A percentile compares a stretch with the other conserved stretches of the same genome.
Evolutionary conservation across 345 rosid genomes (phyloP).

Genomic region (Toxicodendron radicans): DNA sequence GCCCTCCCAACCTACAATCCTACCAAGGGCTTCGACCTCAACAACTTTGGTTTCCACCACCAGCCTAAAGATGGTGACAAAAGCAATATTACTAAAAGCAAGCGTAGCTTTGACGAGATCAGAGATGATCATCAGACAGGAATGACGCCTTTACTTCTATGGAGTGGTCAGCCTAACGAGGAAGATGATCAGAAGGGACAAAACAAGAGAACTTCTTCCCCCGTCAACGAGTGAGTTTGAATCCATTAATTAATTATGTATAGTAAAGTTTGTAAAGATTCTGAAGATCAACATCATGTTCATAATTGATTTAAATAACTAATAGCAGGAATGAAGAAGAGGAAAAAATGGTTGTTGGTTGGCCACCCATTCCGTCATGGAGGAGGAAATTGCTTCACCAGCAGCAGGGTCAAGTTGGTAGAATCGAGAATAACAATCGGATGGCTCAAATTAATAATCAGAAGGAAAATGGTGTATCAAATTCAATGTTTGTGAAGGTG

Average conservation of each 20-base stretch:
- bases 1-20: constrained; percentile 34
- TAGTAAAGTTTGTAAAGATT: neutral
- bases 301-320: neutral
- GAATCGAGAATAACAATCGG: constrained; percentile 11
- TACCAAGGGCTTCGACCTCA: constrained; percentile 21
- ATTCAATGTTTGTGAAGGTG: constrained; percentile 61
- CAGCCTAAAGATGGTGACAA: neutral
- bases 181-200: constrained; percentile 42
- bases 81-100: constrained; percentile 14
- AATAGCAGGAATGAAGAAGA: constrained; percentile 26
- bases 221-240: constrained; percentile 38
- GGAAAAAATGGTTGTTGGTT: constrained; percentile 50
- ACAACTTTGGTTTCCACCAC: constrained; percentile 11
- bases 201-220: constrained; percentile 24
- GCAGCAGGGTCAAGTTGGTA: constrained; percentile 13
- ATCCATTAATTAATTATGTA: too few relatives aligned
- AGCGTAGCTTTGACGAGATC: constrained; percentile 33
- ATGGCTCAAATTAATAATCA: neutral
- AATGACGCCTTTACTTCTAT: constrained; percentile 28
- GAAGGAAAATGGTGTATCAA: constrained; percentile 2
- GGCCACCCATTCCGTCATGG: constrained; percentile 81
- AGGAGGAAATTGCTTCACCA: constrained; percentile 46
- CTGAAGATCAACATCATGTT: neutral
- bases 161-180: constrained; percentile 56
- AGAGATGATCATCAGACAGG: constrained; percentile 7